Evolutionary conservation across 495 filamentous ascomycete species (phyloP).

Genomic region (Xylona heveae): DNA sequence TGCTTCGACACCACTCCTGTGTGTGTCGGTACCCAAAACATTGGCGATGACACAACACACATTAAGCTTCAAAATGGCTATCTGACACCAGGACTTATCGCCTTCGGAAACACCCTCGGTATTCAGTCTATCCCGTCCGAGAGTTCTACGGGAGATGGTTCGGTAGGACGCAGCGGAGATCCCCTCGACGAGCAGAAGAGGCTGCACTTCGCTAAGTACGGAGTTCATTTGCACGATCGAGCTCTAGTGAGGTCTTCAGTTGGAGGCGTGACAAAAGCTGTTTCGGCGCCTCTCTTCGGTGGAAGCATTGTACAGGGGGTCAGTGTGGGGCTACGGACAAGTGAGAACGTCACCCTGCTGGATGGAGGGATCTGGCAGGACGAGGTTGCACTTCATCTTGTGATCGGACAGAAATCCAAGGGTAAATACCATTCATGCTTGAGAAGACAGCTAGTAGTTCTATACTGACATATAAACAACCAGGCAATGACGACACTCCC

Average conservation of each 20-base stretch:
- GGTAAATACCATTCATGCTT: constrained; percentile 3
- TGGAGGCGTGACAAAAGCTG: constrained; percentile 27
- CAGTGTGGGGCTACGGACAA: constrained; percentile 22
- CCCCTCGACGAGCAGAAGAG: constrained; percentile 12
- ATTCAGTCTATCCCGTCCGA: constrained; percentile 34
- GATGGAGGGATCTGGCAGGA: constrained; percentile 19
- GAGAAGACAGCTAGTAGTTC: neutral
- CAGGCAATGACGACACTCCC: constrained; percentile 7
- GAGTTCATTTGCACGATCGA: constrained; percentile 24
- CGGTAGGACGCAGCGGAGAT: constrained; percentile 4
- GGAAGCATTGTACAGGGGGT: constrained; percentile 24
- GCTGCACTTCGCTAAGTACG: constrained; percentile 25
- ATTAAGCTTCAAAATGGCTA: constrained; percentile 31
- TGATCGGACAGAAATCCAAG: constrained; percentile 14
- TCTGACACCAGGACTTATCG: constrained; percentile 30
- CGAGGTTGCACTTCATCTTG: constrained; percentile 24
- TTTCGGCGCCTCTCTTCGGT: constrained; percentile 19
- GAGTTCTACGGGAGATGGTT: constrained; percentile 22
- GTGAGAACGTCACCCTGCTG: constrained; percentile 17
- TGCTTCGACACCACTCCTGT: constrained; percentile 20
- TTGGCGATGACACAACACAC: constrained; percentile 12
- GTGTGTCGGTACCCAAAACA: constrained; percentile 5
- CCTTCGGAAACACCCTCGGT: constrained; percentile 28
- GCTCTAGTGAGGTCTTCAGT: constrained; percentile 20
- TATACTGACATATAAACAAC: constrained; percentile 4